Evolutionary conservation across 306 rosid species (phyloP), one percentile per base, ranked within the genome.

Genomic region (Cucumis sativus): DNA sequence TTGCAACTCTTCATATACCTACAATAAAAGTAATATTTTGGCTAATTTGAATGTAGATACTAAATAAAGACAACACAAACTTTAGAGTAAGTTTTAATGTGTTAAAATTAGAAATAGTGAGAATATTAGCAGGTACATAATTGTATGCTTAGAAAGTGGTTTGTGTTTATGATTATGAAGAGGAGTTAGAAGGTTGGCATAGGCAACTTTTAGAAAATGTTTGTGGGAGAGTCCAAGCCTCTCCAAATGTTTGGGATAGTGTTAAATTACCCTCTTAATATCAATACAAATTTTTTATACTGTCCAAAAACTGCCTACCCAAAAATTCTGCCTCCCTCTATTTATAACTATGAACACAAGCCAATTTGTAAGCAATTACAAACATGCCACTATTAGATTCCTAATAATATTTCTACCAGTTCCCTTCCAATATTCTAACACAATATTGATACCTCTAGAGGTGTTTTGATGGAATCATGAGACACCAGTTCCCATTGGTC

Each of bases 401-500:
- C 49, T 37, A 64, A 64, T 35, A 35, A 64, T 64, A 64, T 64
- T 35, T 21, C 71, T 15, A 64, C 25, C 37, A 16, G 17, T 64
- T 33, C 70, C 70, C 70, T 64, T 10, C 21, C 15, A 30, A 62
- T 28, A 14, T 47, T 64, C 70, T 16, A 35, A 35, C 43, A 64
- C 74, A 76, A 17, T 2, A 8, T 14, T 30, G 71, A 45, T 87
- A 91, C 98, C 97, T 93, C 97, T 15, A 93, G 80, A 0, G 98
- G 92, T 33, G 97, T 87, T 88, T 88, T 91, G 76, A 93, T 90
- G 55, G 93, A 91, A 85, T 87, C 81, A 82, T 78, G 67, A 4
- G 92, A 87, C 49, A 93, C 91, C 6, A 91, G 87, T 79, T 93
- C 97, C 97, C 98, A 93, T 79, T 93, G 98, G 88, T 93, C 98